phyloP scores from a whole-genome alignment of 2,329 filamentous ascomycete genomes.

The Alternaria consortialis region DNA sequence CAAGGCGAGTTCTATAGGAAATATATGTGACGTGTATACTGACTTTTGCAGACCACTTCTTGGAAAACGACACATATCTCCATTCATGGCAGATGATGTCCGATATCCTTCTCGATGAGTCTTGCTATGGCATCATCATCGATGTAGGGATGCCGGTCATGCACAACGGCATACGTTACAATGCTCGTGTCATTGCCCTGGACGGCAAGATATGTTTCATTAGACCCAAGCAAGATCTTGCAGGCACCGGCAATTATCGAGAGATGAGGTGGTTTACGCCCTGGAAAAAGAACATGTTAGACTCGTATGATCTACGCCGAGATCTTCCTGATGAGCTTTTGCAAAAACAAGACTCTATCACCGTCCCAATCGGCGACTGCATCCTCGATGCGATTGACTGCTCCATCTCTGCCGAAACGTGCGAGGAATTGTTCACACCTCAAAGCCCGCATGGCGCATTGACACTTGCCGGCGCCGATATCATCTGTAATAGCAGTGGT shows the following conservation, averaged over 20 bases:
- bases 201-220: conserved; percentile 77
- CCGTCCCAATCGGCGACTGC: conserved; percentile 73
- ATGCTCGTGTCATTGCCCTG: conserved; percentile 67
- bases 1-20: not conserved
- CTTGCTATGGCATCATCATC: conserved; percentile 66
- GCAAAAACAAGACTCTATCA: conserved; percentile 62
- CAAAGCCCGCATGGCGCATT: conserved; percentile 65
- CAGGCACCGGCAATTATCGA: conserved; percentile 70
- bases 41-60: conserved; percentile 66
- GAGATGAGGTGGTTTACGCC: conserved; percentile 52
- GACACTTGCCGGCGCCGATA: conserved; percentile 56
- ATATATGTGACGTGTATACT: conserved; percentile 7
- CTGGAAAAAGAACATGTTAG: conserved; percentile 38
- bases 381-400: conserved; percentile 70
- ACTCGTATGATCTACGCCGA: conserved; percentile 67
- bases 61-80: conserved; percentile 46
- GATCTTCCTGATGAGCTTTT: conserved; percentile 46
- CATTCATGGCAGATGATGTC: conserved; percentile 64
- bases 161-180: conserved; percentile 70
- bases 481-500: conserved; percentile 65
- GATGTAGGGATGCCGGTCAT: conserved; percentile 56
- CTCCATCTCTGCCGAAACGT: conserved; percentile 70
- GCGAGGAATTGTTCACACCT: conserved; percentile 57
- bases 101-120: conserved; percentile 67
- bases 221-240: conserved; percentile 74